Percentiles rank a stretch among this genome's conserved stretches.
Evolutionary conservation across 805 yeast genomes (phyloP).

Genomic region (Pichia membranifaciens): DNA sequence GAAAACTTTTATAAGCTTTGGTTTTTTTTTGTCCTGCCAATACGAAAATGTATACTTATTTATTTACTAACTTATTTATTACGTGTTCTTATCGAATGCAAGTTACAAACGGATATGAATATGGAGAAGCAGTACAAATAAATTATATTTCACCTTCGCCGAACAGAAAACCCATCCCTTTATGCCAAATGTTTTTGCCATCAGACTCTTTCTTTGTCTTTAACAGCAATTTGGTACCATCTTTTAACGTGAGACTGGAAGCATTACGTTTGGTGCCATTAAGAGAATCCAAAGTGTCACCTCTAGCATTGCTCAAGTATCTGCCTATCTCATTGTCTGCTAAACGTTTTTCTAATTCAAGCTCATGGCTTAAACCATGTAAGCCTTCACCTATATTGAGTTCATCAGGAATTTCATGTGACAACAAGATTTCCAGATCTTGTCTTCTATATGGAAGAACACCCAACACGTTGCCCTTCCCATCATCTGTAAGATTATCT

Average conservation of each 20-base stretch:
- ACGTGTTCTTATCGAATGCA: not conserved
- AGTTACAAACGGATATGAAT: too few relatives aligned
- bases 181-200: conserved; percentile 5
- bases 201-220: conserved; percentile 2
- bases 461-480: conserved; percentile 43
- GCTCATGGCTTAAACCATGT: conserved; percentile 8
- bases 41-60: too few relatives aligned
- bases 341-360: conserved; percentile 4
- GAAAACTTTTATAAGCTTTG: not conserved
- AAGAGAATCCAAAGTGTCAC: not conserved
- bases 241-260: conserved; percentile 6
- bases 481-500: conserved; percentile 68
- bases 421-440: conserved; percentile 23
- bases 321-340: conserved; percentile 13
- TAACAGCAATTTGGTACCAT: conserved; percentile 12
- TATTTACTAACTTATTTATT: not conserved
- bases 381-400: conserved; percentile 14
- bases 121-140: too few relatives aligned
- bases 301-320: not conserved
- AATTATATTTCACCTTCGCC: conserved; percentile 15
- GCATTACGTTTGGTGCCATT: not conserved
- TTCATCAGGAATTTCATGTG: conserved; percentile 8
- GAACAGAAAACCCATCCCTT: conserved; percentile 10
- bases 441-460: conserved; percentile 60
- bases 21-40: too few relatives aligned